These are phyloP conservation scores for Pestalotiopsis sp. DNA, from an alignment of 2,329 filamentous ascomycete species.

Conservation along the genomic window DNA sequence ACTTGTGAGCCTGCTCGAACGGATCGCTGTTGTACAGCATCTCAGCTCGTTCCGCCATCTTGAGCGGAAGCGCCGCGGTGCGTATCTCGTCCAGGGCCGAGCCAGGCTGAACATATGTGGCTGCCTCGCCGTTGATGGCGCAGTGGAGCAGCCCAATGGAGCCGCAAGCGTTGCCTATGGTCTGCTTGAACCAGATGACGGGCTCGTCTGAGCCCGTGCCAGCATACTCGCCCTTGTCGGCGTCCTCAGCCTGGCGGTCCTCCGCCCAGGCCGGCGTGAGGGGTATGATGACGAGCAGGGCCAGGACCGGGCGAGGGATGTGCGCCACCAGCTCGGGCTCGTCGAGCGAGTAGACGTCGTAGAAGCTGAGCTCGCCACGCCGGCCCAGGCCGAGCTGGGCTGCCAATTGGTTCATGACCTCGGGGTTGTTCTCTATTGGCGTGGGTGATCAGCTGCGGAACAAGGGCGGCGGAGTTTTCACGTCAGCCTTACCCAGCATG, in stretches of 20 bases:
- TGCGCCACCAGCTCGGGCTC: slow-evolving; percentile 76
- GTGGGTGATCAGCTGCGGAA: background rate
- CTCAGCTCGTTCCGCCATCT: slow-evolving; percentile 63
- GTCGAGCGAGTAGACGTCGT: slow-evolving; percentile 82
- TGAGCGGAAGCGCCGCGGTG: slow-evolving; percentile 62
- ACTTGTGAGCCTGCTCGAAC: slow-evolving; percentile 74
- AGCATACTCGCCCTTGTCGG: slow-evolving; percentile 18
- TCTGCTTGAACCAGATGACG: slow-evolving; percentile 84
- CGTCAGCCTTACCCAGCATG: slow-evolving; percentile 12
- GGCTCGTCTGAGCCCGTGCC: slow-evolving; percentile 58
- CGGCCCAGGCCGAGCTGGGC: slow-evolving; percentile 70
- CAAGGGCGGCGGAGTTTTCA: background rate
- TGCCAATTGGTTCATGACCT: slow-evolving; percentile 74
- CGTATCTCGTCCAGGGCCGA: slow-evolving; percentile 63
- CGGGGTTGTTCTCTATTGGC: slow-evolving; percentile 64
- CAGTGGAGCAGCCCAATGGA: slow-evolving; percentile 78
- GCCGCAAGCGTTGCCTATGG: slow-evolving; percentile 81
- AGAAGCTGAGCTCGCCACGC: slow-evolving; percentile 63
- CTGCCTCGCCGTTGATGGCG: slow-evolving; percentile 68
- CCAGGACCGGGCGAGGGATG: slow-evolving; percentile 75
- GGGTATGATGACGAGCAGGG: slow-evolving; percentile 80
- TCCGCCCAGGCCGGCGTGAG: slow-evolving; percentile 46
- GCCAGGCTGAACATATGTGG: slow-evolving; percentile 53
- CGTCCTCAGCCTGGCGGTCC: slow-evolving; percentile 40
- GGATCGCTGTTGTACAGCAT: slow-evolving; percentile 71